Evolutionary conservation across 371 early-diverging fungal species (phyloP).

Genomic region (Saksenaea vasiformis): DNA sequence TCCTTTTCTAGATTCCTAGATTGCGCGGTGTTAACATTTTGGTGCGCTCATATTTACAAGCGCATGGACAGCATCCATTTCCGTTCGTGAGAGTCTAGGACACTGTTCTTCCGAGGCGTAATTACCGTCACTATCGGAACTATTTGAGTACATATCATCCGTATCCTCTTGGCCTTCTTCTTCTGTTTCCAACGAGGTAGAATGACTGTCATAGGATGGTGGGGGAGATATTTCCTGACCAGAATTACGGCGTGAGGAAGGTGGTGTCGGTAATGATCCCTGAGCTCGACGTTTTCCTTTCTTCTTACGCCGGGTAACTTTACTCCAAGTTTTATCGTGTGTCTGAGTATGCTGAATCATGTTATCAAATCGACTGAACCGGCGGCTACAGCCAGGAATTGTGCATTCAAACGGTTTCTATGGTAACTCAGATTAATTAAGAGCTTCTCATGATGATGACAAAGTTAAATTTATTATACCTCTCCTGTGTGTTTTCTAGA

Average conservation of each 20-base stretch:
- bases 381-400: conserved; percentile 43
- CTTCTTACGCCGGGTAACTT: conserved; percentile 11
- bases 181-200: not conserved
- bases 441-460: not conserved
- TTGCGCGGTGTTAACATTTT: not conserved
- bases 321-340: conserved; percentile 17
- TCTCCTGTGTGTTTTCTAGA: conserved; percentile 38
- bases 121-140: not conserved
- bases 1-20: not conserved
- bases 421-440: not conserved
- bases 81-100: not conserved
- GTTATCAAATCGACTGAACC: conserved; percentile 56
- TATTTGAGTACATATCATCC: not conserved
- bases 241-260: not conserved
- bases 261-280: not conserved
- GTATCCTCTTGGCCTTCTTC: not conserved
- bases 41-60: not conserved
- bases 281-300: conserved; percentile 11
- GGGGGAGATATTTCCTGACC: not conserved
- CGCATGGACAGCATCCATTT: not conserved
- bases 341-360: conserved; percentile 61
- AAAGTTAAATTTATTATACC: not conserved
- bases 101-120: not conserved
- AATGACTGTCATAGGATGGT: not conserved
- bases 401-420: conserved; percentile 53